A percentile compares a stretch with the other conserved stretches of the same genome.
These are phyloP conservation scores for Cyclocybe aegerita DNA, from an alignment of 768 basidiomycete genomes.

Conservation along the genomic window DNA sequence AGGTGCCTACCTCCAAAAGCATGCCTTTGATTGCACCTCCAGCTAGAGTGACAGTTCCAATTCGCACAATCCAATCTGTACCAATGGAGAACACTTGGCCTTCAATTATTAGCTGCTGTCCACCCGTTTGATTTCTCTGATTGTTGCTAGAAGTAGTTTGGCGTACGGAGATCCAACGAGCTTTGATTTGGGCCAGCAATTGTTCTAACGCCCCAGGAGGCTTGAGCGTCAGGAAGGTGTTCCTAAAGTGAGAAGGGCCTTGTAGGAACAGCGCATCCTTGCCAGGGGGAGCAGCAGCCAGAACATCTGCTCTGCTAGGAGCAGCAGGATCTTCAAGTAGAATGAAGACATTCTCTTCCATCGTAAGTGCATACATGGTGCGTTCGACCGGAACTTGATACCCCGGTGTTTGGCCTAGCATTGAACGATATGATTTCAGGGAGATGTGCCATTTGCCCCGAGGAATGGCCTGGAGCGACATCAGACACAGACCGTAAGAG, in stretches of 20 bases:
- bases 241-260: conserved; percentile 66
- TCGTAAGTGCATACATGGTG: conserved; percentile 72
- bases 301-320: conserved; percentile 64
- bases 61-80: conserved; percentile 78
- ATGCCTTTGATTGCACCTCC: conserved; percentile 81
- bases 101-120: conserved; percentile 71
- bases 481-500: conserved; percentile 7
- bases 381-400: conserved; percentile 56
- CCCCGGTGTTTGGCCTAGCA: conserved; percentile 56
- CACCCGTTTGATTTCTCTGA: conserved; percentile 33
- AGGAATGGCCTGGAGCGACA: conserved; percentile 47
- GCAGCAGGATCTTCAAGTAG: conserved; percentile 75
- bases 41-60: conserved; percentile 74
- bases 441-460: conserved; percentile 70
- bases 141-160: conserved; percentile 30
- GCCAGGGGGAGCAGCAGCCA: conserved; percentile 41
- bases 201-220: conserved; percentile 79
- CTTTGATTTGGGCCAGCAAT: conserved; percentile 68
- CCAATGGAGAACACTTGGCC: conserved; percentile 76
- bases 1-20: conserved; percentile 65
- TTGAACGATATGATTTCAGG: conserved; percentile 74
- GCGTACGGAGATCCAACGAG: conserved; percentile 72
- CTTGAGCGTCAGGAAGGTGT: conserved; percentile 72
- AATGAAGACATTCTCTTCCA: conserved; percentile 81
- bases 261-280: conserved; percentile 43